These are phyloP conservation scores for Eutrema heterophyllum DNA, from an alignment of 345 rosid genomes.

Conservation along the genomic window DNA sequence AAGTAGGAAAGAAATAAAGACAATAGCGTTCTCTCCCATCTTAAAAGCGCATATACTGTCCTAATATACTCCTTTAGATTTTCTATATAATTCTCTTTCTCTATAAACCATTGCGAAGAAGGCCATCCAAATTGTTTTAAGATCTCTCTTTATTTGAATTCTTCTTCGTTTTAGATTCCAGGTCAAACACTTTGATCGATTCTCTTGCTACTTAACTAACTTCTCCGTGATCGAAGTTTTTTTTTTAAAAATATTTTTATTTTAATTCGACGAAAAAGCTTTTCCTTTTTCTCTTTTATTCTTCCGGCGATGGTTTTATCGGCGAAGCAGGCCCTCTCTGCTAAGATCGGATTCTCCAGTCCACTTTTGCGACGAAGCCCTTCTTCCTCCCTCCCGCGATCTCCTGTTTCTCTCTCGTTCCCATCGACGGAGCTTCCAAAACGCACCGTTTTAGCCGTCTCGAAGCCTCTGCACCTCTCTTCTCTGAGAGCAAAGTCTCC, in stretches of 20 bases:
- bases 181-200: slow-evolving; percentile 12
- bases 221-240: not conserved
- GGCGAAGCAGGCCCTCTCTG: slow-evolving; percentile 22
- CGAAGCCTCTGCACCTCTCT: slow-evolving; percentile 62
- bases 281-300: not conserved
- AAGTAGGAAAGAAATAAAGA: not conserved
- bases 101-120: not conserved
- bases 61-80: not conserved
- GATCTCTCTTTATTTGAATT: slow-evolving; percentile 13
- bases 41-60: slow-evolving; percentile 13
- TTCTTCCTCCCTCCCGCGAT: slow-evolving; percentile 23
- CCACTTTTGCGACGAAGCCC: slow-evolving; percentile 32
- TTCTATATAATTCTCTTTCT: not conserved
- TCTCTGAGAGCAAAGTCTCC: slow-evolving; percentile 28
- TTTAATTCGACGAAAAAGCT: slow-evolving; percentile 9
- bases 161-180: slow-evolving; percentile 11
- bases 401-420: slow-evolving; percentile 38
- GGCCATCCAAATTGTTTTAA: not conserved
- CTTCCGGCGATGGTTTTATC: slow-evolving; percentile 29
- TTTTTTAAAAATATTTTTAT: not conserved
- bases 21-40: not conserved
- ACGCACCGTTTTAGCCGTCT: slow-evolving; percentile 35
- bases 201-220: not conserved
- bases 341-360: slow-evolving; percentile 43
- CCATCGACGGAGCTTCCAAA: slow-evolving; percentile 19